Conservation (phyloP, 2,329 filamentous ascomycete genomes). For the Myotisia sp. region DNA sequence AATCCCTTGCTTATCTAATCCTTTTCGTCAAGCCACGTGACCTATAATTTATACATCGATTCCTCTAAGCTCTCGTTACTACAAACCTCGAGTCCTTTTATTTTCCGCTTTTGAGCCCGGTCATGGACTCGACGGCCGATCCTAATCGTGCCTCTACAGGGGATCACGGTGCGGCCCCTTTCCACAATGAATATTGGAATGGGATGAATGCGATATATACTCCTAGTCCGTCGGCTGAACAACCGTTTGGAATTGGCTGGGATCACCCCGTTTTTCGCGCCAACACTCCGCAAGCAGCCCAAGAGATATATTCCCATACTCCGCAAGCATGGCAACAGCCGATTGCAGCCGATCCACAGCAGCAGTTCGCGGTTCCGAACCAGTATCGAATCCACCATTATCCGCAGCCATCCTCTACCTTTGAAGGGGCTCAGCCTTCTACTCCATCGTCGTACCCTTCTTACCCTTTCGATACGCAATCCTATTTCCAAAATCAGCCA, state of each 20-base stretch:
- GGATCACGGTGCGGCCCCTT: constrained; percentile 14
- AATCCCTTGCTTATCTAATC: too few relatives aligned
- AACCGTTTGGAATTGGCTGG: constrained; percentile 24
- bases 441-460: constrained; percentile 17
- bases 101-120: not conserved
- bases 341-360: not conserved
- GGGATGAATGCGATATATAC: constrained; percentile 22
- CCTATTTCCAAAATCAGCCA: constrained; percentile 18
- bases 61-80: too few relatives aligned
- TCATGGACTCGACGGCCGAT: constrained; percentile 21
- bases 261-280: constrained; percentile 24
- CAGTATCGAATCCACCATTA: constrained; percentile 7
- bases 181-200: constrained; percentile 27
- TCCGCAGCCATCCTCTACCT: constrained; percentile 12
- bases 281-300: constrained; percentile 15
- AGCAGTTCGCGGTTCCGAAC: constrained; percentile 5
- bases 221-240: constrained; percentile 14
- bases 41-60: too few relatives aligned
- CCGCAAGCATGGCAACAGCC: constrained; percentile 10
- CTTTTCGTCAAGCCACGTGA: constrained; percentile 5
- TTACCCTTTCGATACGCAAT: constrained; percentile 19
- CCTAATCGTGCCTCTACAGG: constrained; percentile 18
- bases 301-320: constrained; percentile 14
- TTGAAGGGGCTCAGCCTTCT: constrained; percentile 6
- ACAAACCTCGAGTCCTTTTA: too few relatives aligned